Conservation (phyloP, 768 basidiomycete species). For the Mycena epipterygia region DNA sequence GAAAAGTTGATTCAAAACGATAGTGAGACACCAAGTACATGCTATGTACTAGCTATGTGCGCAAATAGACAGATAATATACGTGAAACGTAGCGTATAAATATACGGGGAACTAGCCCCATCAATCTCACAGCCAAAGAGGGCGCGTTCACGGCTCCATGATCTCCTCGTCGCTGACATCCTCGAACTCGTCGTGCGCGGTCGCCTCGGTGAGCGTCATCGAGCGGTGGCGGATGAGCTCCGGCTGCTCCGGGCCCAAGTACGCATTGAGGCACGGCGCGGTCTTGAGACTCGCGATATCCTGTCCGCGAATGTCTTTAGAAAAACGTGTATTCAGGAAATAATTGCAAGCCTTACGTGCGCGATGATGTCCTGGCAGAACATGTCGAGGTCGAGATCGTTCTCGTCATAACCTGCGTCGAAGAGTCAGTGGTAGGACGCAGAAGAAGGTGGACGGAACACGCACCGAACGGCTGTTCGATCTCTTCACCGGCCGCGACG, state of each 20-base stretch:
- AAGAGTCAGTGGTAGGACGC: not conserved
- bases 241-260: slow-evolving; percentile 49
- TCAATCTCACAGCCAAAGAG: too few species aligned
- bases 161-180: slow-evolving; percentile 36
- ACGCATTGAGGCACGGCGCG: slow-evolving; percentile 66
- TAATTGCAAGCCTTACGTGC: too few species aligned
- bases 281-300: slow-evolving; percentile 68
- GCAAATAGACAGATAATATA: slow-evolving; percentile 18
- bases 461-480: slow-evolving; percentile 77
- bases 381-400: slow-evolving; percentile 77
- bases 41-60: not conserved
- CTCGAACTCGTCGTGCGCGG: slow-evolving; percentile 34
- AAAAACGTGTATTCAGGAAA: too few species aligned
- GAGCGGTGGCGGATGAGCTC: slow-evolving; percentile 27
- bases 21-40: slow-evolving; percentile 24
- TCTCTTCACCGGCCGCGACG: slow-evolving; percentile 78
- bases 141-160: not conserved
- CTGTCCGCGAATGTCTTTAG: too few species aligned
- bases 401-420: slow-evolving; percentile 72
- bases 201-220: slow-evolving; percentile 36
- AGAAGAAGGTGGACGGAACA: slow-evolving; percentile 3
- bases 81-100: slow-evolving; percentile 20
- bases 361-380: slow-evolving; percentile 72
- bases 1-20: not conserved
- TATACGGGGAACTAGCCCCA: slow-evolving; percentile 20